Conservation (phyloP, 306 rosid genomes). For the Arachis hypogaea region DNA sequence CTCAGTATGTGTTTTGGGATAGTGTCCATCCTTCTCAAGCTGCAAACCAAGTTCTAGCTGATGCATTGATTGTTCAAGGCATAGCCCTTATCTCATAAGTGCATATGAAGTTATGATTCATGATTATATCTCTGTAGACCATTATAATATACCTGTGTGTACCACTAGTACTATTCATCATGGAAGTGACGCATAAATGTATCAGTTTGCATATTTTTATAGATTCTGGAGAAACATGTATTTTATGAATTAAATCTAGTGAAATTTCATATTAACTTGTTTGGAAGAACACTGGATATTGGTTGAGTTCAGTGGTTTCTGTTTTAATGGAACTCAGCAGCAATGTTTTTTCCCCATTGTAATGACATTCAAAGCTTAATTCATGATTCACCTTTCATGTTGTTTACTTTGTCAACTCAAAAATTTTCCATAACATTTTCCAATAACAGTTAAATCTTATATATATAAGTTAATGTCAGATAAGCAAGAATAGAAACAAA, state of each 20-base stretch:
- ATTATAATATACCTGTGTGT: background rate
- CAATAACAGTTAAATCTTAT: too few species aligned
- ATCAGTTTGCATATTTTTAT: slow-evolving; percentile 1
- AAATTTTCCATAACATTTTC: too few species aligned
- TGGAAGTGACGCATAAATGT: slow-evolving; percentile 25
- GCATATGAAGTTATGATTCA: background rate
- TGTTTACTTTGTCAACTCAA: background rate
- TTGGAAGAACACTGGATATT: background rate
- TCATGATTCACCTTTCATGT: background rate
- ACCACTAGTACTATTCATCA: background rate
- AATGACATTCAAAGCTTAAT: background rate
- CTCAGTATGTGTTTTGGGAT: slow-evolving; percentile 84
- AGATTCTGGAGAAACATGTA: slow-evolving; percentile 13
- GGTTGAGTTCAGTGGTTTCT: background rate
- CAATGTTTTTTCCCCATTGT: background rate
- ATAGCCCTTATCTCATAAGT: slow-evolving; percentile 56
- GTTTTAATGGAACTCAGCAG: background rate
- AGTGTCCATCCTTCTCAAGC: slow-evolving; percentile 87
- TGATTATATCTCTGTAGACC: background rate
- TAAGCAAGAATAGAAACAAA: background rate
- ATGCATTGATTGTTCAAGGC: slow-evolving; percentile 70
- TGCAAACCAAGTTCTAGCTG: slow-evolving; percentile 77
- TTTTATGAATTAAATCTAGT: background rate
- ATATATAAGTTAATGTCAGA: background rate
- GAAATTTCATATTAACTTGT: slow-evolving; percentile 16